Evolutionary conservation across 73 alveolate species (phyloP).

Genomic region (Tetrahymena malaccensis): DNA sequence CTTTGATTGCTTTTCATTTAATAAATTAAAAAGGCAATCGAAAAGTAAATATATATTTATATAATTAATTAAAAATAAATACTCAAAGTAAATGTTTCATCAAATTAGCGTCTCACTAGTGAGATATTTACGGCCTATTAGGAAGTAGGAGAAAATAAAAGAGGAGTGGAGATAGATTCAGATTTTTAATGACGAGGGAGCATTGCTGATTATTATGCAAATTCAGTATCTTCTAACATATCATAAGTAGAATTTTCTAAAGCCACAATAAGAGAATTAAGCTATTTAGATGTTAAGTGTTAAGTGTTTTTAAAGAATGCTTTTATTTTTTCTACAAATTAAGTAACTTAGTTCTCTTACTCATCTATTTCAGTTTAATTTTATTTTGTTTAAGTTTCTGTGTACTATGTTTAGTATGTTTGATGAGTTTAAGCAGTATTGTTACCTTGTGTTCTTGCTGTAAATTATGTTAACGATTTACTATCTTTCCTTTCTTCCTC

Average conservation of each 20-base stretch:
- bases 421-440: not conserved
- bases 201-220: not conserved
- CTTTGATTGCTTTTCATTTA: too few species aligned
- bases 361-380: not conserved
- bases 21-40: too few species aligned
- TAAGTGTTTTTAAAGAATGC: not conserved
- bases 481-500: not conserved
- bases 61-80: not conserved
- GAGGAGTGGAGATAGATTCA: not conserved
- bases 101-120: not conserved
- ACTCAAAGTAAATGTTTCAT: not conserved
- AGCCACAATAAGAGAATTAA: not conserved
- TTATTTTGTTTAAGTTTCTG: not conserved
- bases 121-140: not conserved
- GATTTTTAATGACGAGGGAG: not conserved
- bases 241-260: not conserved
- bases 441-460: not conserved
- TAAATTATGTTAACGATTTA: not conserved
- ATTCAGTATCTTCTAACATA: not conserved
- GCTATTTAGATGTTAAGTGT: not conserved
- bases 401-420: not conserved
- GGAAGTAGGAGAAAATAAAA: not conserved
- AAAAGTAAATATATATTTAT: not conserved
- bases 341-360: not conserved
- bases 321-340: not conserved